Conservation (phyloP, 2,329 filamentous ascomycete genomes). For the Trichoderma afroharzianum region DNA sequence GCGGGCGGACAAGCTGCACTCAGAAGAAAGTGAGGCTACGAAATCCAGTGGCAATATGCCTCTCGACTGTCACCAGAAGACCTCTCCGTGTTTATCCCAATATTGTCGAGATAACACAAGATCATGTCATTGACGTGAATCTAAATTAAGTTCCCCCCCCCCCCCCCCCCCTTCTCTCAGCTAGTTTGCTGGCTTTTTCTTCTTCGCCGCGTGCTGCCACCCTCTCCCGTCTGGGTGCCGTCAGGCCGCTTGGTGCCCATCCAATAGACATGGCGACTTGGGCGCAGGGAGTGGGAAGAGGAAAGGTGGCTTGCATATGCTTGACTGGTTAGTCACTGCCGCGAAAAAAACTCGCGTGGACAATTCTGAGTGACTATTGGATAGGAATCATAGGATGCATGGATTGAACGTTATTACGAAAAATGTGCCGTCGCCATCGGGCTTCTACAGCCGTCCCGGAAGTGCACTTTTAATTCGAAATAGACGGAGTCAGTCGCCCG, state of each 20-base stretch:
- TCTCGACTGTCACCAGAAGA: not conserved
- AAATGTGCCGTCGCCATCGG: not conserved
- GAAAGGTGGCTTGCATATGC: slow-evolving; percentile 2
- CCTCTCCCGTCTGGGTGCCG: not conserved
- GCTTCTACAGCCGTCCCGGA: not conserved
- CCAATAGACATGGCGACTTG: not conserved
- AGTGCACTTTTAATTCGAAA: not conserved
- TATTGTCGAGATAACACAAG: not conserved
- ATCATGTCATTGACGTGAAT: not conserved
- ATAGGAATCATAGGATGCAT: not conserved
- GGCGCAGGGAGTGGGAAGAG: not conserved
- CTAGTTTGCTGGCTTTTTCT: not conserved
- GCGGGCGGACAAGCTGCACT: not conserved
- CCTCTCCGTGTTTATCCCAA: not conserved
- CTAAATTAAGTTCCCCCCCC: not conserved
- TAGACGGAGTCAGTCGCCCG: not conserved
- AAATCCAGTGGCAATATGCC: not conserved
- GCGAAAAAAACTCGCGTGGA: not conserved
- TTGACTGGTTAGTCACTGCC: not conserved
- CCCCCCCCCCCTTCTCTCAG: not conserved
- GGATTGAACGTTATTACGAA: not conserved
- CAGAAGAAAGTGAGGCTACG: not conserved
- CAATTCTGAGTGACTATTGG: not conserved
- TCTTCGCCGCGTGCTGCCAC: not conserved
- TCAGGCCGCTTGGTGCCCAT: not conserved